phyloP scores from a whole-genome alignment of 345 rosid species.

The Noccaea bulbosa region DNA sequence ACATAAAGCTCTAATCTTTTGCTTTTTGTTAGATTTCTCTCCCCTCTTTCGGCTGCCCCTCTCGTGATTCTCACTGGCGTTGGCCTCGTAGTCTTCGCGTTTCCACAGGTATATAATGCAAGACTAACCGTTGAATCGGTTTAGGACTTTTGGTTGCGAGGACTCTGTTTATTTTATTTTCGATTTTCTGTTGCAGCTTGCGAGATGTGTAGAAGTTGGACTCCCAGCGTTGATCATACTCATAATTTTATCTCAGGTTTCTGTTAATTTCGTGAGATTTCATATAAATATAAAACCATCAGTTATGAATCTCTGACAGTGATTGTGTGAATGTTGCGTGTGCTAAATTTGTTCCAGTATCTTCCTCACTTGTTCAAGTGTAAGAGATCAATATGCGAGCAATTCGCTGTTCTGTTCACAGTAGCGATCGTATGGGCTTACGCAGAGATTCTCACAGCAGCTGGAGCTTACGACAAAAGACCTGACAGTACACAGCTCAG shows the following conservation, averaged over 20 bases:
- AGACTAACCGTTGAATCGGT: not conserved
- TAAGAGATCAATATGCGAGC: constrained; percentile 47
- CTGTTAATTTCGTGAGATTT: not conserved
- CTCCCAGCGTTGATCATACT: constrained; percentile 74
- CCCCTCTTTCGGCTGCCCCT: constrained; percentile 84
- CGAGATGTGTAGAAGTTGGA: constrained; percentile 79
- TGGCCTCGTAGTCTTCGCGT: constrained; percentile 70
- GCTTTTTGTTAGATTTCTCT: constrained; percentile 58
- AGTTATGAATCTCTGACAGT: constrained; percentile 3
- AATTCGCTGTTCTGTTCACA: constrained; percentile 66
- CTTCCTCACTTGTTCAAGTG: constrained; percentile 62
- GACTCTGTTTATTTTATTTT: not conserved
- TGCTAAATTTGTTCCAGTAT: constrained; percentile 52
- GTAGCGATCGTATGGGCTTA: constrained; percentile 66
- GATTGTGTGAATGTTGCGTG: not conserved
- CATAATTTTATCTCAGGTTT: constrained; percentile 80
- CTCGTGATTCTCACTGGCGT: constrained; percentile 83
- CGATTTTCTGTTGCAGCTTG: constrained; percentile 51
- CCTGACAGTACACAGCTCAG: constrained; percentile 68
- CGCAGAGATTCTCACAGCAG: constrained; percentile 80
- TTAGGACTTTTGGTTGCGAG: constrained; percentile 4
- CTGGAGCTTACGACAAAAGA: constrained; percentile 72
- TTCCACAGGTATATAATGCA: constrained; percentile 64
- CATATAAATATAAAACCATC: not conserved
- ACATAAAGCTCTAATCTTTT: not conserved